Evolutionary conservation across 257 asterid genomes (phyloP).

Genomic region (Petrea volubilis): DNA sequence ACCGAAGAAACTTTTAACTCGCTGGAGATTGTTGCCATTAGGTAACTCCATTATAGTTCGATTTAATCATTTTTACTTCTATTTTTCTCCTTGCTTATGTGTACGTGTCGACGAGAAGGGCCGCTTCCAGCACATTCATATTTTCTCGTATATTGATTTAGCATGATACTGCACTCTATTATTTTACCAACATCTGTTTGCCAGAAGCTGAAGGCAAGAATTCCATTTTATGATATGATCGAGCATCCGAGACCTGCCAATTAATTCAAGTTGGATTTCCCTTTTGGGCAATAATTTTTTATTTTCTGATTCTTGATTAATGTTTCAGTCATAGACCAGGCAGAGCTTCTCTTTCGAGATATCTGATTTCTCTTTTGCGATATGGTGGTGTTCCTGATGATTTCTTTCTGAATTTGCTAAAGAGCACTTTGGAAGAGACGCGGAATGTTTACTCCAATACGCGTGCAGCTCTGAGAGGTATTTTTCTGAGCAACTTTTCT

Average conservation of each 20-base stretch:
- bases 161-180: not conserved
- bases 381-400: conserved; percentile 72
- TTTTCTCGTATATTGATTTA: not conserved
- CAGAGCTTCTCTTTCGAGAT: conserved; percentile 52
- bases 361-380: conserved; percentile 69
- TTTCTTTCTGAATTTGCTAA: conserved; percentile 56
- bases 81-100: conserved; percentile 11
- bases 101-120: conserved; percentile 7
- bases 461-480: conserved; percentile 65
- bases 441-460: conserved; percentile 44
- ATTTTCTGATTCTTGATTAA: conserved; percentile 27
- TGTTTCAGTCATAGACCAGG: conserved; percentile 66
- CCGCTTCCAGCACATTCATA: not conserved
- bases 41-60: conserved; percentile 43
- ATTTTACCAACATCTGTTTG: not conserved
- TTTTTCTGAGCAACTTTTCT: not conserved
- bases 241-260: not conserved
- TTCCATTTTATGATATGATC: conserved; percentile 1
- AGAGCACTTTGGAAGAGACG: conserved; percentile 54
- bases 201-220: not conserved
- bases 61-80: not conserved
- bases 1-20: conserved; percentile 48
- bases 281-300: conserved; percentile 17
- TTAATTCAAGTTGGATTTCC: not conserved
- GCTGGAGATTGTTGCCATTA: conserved; percentile 59